Evolutionary conservation across 768 basidiomycete genomes (phyloP).

Genomic region (Trametes cubensis): DNA sequence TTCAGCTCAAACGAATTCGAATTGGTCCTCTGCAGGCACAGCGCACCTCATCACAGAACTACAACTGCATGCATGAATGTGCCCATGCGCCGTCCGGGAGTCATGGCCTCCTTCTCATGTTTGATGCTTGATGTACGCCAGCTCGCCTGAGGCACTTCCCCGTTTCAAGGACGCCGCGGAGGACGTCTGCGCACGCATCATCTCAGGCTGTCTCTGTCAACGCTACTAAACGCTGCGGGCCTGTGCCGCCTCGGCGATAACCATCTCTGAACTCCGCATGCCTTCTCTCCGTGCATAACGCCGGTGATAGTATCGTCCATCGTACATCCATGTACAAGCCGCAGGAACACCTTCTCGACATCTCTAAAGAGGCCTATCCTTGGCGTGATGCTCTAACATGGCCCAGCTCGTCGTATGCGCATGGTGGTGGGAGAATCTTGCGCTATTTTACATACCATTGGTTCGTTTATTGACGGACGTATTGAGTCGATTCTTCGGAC

Average conservation of each 20-base stretch:
- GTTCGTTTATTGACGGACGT: no score
- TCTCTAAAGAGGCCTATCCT: background rate
- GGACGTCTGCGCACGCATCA: background rate
- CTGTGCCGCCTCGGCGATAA: slow-evolving; percentile 9
- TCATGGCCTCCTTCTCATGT: background rate
- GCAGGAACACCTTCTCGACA: background rate
- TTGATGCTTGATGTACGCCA: background rate
- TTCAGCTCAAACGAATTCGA: background rate
- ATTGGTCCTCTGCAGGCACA: slow-evolving; percentile 9
- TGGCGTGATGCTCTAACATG: no score
- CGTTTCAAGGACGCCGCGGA: no score
- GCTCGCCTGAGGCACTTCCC: no score
- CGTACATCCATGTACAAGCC: no score
- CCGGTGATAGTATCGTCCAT: background rate
- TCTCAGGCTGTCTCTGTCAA: background rate
- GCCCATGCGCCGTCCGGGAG: background rate
- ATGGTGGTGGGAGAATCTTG: background rate
- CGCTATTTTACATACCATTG: background rate
- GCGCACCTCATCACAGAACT: background rate
- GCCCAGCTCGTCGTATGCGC: background rate
- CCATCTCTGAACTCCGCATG: background rate
- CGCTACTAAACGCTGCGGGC: background rate
- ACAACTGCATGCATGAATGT: background rate
- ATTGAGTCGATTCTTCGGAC: no score
- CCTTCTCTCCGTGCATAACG: background rate